Evolutionary conservation across 2,329 filamentous ascomycete genomes (phyloP), one percentile per base, ranked within the genome.

Genomic region (Epichloe scottii): DNA sequence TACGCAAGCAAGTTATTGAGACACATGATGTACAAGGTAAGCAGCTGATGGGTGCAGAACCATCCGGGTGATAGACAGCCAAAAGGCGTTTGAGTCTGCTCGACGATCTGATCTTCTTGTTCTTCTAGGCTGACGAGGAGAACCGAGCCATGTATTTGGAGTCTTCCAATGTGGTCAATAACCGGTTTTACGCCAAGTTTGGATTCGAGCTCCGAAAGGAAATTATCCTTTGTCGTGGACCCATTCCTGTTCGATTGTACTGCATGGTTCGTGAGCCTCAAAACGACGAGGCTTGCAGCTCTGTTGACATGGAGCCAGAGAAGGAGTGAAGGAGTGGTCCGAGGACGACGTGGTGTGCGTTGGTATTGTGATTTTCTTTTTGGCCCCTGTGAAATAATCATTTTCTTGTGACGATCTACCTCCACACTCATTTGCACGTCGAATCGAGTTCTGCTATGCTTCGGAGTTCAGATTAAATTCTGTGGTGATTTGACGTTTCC

Each of bases 181-280:
- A 81, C 55, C 66, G 68, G 35, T 88, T 89, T 65, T 94, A 93
- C 65, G 70, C 76, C 57, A 85, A 82, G 66, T 82, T 87, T 66
- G 87, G 86, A 33, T 94, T 91, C 65, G 76, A 81, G 63, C 65
- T 77, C 57, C 75, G 74, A 62, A 76, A 76, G 59, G 76, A 81
- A 59, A 77, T 91, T 57, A 73, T 76, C 62, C 70, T 90, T 59
- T 70, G 75, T 60, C 71, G 82, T 47, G 79, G 73, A 10, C 64
- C 67, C 30, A 71, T 75, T 53, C 78, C 83, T 30, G 76, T 90
- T 47, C 73, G 73, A 52, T 70, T 91, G 65, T 84, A 86, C 62
- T 85, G 89, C 68, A 94, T 94, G 87, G 83, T 91, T 49, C 76
- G 87, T 54, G 84, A 89, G 72, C 85, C 86, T 48, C 70, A 69